phyloP scores from a whole-genome alignment of 164 flowering plant species.

The Magnolia kwangsiensis region DNA sequence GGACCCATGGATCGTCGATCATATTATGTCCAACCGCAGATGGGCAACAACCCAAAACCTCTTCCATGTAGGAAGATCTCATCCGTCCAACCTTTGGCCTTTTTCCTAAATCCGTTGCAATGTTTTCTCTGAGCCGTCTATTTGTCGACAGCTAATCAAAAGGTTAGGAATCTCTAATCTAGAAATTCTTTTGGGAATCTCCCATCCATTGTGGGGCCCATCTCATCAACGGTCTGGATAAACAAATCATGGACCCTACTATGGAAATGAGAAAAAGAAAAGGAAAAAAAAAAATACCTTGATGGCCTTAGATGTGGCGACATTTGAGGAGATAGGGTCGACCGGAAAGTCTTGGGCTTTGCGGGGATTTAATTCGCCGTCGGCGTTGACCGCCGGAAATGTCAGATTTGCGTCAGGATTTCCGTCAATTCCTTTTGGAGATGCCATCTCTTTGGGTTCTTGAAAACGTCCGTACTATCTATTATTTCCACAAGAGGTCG shows the following conservation, averaged over 20 bases:
- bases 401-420: background rate
- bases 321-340: slow-evolving; percentile 2
- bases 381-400: background rate
- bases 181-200: background rate
- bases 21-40: too few relatives aligned
- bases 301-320: background rate
- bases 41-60: too few relatives aligned
- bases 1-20: too few relatives aligned
- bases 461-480: background rate
- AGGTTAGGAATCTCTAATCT: background rate
- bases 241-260: background rate
- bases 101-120: too few relatives aligned
- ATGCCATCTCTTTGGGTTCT: background rate
- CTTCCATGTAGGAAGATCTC: too few relatives aligned
- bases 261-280: background rate
- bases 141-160: background rate
- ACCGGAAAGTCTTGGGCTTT: background rate
- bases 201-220: background rate
- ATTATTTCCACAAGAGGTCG: too few relatives aligned
- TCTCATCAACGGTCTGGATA: background rate
- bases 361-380: background rate
- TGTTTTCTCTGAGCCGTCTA: too few relatives aligned
- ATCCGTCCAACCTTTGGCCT: too few relatives aligned
- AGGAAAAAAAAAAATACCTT: background rate
- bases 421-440: slow-evolving; percentile 1